Percentiles rank a stretch among this genome's conserved stretches.
phyloP scores from a whole-genome alignment of 1,139 yeast genomes.

The Geotrichum carabidarum region DNA sequence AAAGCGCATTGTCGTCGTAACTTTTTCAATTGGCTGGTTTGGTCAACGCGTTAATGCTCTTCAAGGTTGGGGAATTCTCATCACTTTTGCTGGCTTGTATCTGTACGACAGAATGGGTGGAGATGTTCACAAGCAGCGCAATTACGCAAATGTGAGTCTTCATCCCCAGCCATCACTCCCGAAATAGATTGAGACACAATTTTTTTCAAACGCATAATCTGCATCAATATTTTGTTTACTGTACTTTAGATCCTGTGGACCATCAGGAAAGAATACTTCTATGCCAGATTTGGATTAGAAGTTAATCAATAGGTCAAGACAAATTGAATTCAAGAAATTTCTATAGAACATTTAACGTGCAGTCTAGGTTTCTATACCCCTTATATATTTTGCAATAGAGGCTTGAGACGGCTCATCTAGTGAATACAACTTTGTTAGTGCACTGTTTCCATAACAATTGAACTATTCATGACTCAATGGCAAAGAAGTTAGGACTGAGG shows the following conservation, averaged over 20 bases:
- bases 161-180: constrained; percentile 11
- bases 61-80: constrained; percentile 64
- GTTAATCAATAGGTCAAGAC: too few species aligned
- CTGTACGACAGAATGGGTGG: constrained; percentile 73
- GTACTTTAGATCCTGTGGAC: not conserved
- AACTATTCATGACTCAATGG: too few species aligned
- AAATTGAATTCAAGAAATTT: too few species aligned
- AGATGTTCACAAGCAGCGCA: constrained; percentile 27
- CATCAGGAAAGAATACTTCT: too few species aligned
- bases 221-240: not conserved
- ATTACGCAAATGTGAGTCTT: constrained; percentile 10
- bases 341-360: too few species aligned
- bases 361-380: too few species aligned
- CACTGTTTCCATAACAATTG: too few species aligned
- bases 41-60: constrained; percentile 47
- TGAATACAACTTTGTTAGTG: constrained; percentile 49
- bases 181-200: not conserved
- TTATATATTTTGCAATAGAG: too few species aligned
- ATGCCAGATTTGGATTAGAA: too few species aligned
- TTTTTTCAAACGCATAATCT: not conserved
- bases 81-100: constrained; percentile 61
- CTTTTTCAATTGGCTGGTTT: constrained; percentile 74
- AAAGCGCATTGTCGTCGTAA: constrained; percentile 80
- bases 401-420: constrained; percentile 46
- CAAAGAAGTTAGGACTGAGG: too few species aligned